Base-by-base conservation (phyloP, 2,329 filamentous ascomycete genomes). In the Hypoxylon sp. region DNA sequence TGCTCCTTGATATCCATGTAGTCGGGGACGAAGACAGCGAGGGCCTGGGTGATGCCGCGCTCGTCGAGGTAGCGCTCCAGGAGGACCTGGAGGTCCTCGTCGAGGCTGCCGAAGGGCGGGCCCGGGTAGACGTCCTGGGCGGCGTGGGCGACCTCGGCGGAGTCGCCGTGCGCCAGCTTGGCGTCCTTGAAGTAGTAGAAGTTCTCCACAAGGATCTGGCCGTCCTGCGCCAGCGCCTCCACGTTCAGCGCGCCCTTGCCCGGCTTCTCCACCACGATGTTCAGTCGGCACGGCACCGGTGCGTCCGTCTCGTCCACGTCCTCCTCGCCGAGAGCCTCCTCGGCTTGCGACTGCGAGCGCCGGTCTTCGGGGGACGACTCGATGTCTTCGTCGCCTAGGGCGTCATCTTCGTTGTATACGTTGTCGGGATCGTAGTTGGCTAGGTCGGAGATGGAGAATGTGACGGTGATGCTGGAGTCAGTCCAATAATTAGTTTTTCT, bases 1-100 rank as follows among this genome's bases (percentile, higher is more conserved):
- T 97, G 93, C 84, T 99, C 94, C 87, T 99, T 99, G 75, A 89
- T 84, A 71, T 97, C 91, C 68, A 97, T 92, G 77, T 96, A 99
- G 72, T 97, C 92, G 26, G 92, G 91, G 32, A 96, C 87, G 73
- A 97, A 97, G 62, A 92, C 77, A 44, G 92, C 93, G 65, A 99
- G 82, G 51, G 87, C 83, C 64, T 88, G 86, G 67, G 93, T 91
- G 74, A 99, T 84, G 60, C 93, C 94, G 64, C 94, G 85, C 82
- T 97, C 94, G 74, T 96, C 91, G 59, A 99, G 83, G 78, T 93
- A 99, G 64, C 88, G 85, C 81, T 97, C 93, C 71, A 97, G 81
- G 64, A 96, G 81, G 44, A 91, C 81, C 79, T 97, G 93, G 32
- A 99, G 83, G 71, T 97, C 93, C 77, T 97, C 91, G 70, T 99